phyloP scores from a whole-genome alignment of 805 yeast species.

The Lachancea waltii region DNA sequence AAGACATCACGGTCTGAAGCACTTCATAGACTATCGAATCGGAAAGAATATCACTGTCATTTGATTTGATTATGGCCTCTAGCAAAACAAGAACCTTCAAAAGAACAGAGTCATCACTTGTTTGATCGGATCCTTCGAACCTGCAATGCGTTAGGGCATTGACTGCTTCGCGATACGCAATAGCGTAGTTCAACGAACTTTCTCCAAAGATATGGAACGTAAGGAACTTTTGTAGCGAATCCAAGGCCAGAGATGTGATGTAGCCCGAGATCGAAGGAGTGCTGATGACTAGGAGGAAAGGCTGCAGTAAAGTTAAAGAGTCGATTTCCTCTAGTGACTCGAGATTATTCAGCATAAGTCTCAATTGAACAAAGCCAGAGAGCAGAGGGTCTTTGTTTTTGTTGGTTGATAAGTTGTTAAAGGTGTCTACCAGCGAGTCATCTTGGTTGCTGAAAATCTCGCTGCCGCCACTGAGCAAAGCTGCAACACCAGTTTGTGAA shows the following conservation, averaged over 20 bases:
- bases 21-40: constrained; percentile 84
- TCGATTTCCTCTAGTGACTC: constrained; percentile 51
- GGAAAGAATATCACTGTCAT: constrained; percentile 57
- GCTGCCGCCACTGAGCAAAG: constrained; percentile 63
- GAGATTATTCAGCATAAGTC: constrained; percentile 59
- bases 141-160: constrained; percentile 83
- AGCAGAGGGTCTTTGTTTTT: constrained; percentile 54
- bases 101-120: constrained; percentile 85
- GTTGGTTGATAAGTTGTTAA: constrained; percentile 26
- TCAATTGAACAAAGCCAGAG: constrained; percentile 71
- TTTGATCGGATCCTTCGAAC: constrained; percentile 90
- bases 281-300: constrained; percentile 77
- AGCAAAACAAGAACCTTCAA: constrained; percentile 73
- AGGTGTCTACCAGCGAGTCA: constrained; percentile 35
- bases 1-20: constrained; percentile 80
- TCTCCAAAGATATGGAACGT: constrained; percentile 58
- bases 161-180: constrained; percentile 40
- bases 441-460: constrained; percentile 45
- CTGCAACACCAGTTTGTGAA: constrained; percentile 67
- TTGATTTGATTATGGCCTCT: constrained; percentile 60
- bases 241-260: constrained; percentile 75
- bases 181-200: constrained; percentile 54
- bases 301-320: constrained; percentile 69
- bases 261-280: constrained; percentile 81
- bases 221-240: constrained; percentile 67